Percentiles rank a stretch among this genome's conserved stretches.
phyloP scores from a whole-genome alignment of 2,329 filamentous ascomycete species.

The Escovopsis weberi region DNA sequence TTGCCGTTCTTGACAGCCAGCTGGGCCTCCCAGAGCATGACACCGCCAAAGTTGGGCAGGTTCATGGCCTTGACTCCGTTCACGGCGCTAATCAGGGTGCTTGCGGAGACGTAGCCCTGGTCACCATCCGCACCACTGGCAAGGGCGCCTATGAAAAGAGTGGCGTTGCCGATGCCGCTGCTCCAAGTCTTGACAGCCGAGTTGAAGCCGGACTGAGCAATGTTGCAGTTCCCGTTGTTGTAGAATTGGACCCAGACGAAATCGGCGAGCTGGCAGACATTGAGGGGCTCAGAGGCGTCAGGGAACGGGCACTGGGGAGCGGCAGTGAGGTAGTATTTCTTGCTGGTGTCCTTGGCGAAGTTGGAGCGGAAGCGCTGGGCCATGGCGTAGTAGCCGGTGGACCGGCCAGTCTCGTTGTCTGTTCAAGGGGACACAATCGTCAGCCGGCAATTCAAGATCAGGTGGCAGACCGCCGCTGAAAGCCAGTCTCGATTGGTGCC shows the following conservation, averaged over 20 bases:
- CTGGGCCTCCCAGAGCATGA: conserved; percentile 55
- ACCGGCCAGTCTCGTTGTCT: conserved; percentile 44
- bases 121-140: conserved; percentile 35
- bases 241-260: conserved; percentile 42
- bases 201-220: conserved; percentile 39
- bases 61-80: conserved; percentile 28
- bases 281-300: conserved; percentile 31
- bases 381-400: conserved; percentile 45
- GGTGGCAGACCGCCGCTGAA: neutral
- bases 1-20: conserved; percentile 39
- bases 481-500: neutral
- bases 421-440: neutral
- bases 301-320: conserved; percentile 39
- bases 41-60: conserved; percentile 46
- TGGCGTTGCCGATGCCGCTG: conserved; percentile 38
- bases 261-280: conserved; percentile 28
- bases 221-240: conserved; percentile 48
- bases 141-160: conserved; percentile 42
- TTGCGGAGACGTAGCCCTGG: conserved; percentile 34
- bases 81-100: conserved; percentile 32
- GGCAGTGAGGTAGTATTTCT: conserved; percentile 7
- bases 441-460: neutral
- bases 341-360: conserved; percentile 19
- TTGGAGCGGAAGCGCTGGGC: conserved; percentile 36
- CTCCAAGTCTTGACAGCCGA: conserved; percentile 50